Evolutionary conservation across 1,139 yeast genomes (phyloP).

Genomic region (Williopsis jadinii): DNA sequence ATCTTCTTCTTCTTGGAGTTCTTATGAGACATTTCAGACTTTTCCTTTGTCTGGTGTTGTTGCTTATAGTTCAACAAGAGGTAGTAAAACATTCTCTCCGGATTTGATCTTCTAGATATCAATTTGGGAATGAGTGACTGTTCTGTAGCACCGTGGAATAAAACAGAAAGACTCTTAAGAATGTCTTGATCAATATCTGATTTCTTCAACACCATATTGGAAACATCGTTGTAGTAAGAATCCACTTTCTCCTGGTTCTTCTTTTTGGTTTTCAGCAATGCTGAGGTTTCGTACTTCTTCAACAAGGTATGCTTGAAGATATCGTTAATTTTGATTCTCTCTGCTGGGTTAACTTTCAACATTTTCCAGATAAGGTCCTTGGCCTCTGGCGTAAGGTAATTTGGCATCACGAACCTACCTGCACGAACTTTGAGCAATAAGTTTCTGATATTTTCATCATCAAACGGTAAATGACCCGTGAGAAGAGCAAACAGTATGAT

Average conservation of each 20-base stretch:
- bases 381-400: slow-evolving; percentile 73
- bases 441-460: slow-evolving; percentile 88
- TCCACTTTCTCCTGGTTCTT: slow-evolving; percentile 17
- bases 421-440: slow-evolving; percentile 83
- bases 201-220: slow-evolving; percentile 21
- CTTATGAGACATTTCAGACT: slow-evolving; percentile 9
- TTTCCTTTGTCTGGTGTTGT: slow-evolving; percentile 42
- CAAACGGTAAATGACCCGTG: slow-evolving; percentile 95
- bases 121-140: slow-evolving; percentile 54
- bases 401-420: slow-evolving; percentile 83
- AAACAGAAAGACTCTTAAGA: slow-evolving; percentile 73
- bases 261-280: slow-evolving; percentile 21
- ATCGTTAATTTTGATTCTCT: slow-evolving; percentile 67
- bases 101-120: slow-evolving; percentile 51
- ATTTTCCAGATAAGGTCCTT: slow-evolving; percentile 77
- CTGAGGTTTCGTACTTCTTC: slow-evolving; percentile 46
- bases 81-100: slow-evolving; percentile 89
- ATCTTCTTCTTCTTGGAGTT: slow-evolving; percentile 16
- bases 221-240: slow-evolving; percentile 22
- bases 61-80: slow-evolving; percentile 77
- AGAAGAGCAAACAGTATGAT: slow-evolving; percentile 86
- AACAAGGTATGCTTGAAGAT: slow-evolving; percentile 77
- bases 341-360: slow-evolving; percentile 72
- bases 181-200: slow-evolving; percentile 75
- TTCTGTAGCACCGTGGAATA: slow-evolving; percentile 84